Evolutionary conservation across 2,329 filamentous ascomycete species (phyloP).

Genomic region (Lachnellula hyalina): DNA sequence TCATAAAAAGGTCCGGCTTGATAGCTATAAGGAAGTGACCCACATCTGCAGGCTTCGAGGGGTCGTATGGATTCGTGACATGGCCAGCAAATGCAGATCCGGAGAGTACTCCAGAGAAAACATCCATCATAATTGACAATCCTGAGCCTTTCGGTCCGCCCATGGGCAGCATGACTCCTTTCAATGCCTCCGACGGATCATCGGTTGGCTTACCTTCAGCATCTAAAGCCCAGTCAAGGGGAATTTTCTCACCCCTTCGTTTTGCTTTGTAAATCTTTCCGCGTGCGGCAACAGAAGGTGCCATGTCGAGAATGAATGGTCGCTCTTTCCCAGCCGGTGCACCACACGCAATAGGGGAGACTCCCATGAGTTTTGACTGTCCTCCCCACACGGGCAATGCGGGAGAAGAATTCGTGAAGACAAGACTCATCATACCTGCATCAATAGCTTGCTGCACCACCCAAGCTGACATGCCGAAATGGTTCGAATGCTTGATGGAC

Average conservation of each 20-base stretch:
- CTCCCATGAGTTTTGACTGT: slow-evolving; percentile 29
- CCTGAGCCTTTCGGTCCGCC: slow-evolving; percentile 78
- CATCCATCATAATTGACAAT: slow-evolving; percentile 80
- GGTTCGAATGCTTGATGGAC: slow-evolving; percentile 69
- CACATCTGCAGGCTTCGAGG: slow-evolving; percentile 61
- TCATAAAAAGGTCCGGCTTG: slow-evolving; percentile 71
- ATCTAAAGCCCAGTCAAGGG: slow-evolving; percentile 69
- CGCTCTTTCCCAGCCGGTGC: slow-evolving; percentile 57
- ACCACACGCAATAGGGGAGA: slow-evolving; percentile 48
- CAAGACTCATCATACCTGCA: slow-evolving; percentile 55
- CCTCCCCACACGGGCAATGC: slow-evolving; percentile 33
- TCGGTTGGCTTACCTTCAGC: slow-evolving; percentile 62
- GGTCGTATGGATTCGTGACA: slow-evolving; percentile 72
- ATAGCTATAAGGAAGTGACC: slow-evolving; percentile 70
- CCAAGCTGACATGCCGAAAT: slow-evolving; percentile 82
- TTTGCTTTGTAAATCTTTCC: slow-evolving; percentile 69
- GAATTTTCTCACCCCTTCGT: slow-evolving; percentile 64
- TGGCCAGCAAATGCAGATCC: slow-evolving; percentile 74
- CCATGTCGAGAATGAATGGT: slow-evolving; percentile 74
- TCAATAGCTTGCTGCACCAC: slow-evolving; percentile 73
- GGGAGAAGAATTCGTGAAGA: slow-evolving; percentile 33
- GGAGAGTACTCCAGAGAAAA: slow-evolving; percentile 74
- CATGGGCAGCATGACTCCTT: slow-evolving; percentile 81
- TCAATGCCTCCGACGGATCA: slow-evolving; percentile 64
- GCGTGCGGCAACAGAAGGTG: slow-evolving; percentile 62